Percentiles rank a stretch among this genome's conserved stretches.
Conservation (phyloP, 2,329 filamentous ascomycete species). For the Claviceps maximensis region DNA sequence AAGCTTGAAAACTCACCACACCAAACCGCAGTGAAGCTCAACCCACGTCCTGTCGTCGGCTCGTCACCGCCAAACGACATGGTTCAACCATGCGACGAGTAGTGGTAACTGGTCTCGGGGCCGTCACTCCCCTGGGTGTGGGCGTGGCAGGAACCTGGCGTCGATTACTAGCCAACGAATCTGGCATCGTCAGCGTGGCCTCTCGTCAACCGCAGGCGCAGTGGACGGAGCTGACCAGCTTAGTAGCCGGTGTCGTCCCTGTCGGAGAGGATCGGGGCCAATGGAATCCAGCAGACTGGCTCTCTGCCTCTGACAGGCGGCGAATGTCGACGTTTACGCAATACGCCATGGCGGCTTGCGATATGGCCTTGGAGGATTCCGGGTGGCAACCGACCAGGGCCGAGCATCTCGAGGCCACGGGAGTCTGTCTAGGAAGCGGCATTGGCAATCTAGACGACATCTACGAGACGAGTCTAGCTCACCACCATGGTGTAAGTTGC, state of each 20-base stretch:
- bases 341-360: slow-evolving; percentile 74
- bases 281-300: slow-evolving; percentile 43
- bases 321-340: slow-evolving; percentile 88
- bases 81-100: slow-evolving; percentile 51
- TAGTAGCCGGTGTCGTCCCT: slow-evolving; percentile 74
- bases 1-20: too few species aligned
- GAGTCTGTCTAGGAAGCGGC: slow-evolving; percentile 86
- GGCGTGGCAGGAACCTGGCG: slow-evolving; percentile 68
- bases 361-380: slow-evolving; percentile 77
- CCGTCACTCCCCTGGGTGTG: slow-evolving; percentile 71
- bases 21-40: too few species aligned
- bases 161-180: slow-evolving; percentile 65
- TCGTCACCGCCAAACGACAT: slow-evolving; percentile 14
- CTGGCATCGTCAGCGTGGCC: slow-evolving; percentile 64
- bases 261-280: slow-evolving; percentile 24
- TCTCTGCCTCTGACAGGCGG: slow-evolving; percentile 42
- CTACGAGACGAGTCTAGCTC: slow-evolving; percentile 69
- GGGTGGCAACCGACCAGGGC: slow-evolving; percentile 52
- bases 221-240: slow-evolving; percentile 68
- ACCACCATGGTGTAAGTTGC: slow-evolving; percentile 53
- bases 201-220: slow-evolving; percentile 38
- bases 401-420: slow-evolving; percentile 61
- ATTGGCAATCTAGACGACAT: slow-evolving; percentile 91
- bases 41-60: not conserved
- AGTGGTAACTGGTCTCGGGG: slow-evolving; percentile 72